These are phyloP conservation scores for Claviceps arundinis DNA, from an alignment of 2,329 filamentous ascomycete species.

Conservation along the genomic window DNA sequence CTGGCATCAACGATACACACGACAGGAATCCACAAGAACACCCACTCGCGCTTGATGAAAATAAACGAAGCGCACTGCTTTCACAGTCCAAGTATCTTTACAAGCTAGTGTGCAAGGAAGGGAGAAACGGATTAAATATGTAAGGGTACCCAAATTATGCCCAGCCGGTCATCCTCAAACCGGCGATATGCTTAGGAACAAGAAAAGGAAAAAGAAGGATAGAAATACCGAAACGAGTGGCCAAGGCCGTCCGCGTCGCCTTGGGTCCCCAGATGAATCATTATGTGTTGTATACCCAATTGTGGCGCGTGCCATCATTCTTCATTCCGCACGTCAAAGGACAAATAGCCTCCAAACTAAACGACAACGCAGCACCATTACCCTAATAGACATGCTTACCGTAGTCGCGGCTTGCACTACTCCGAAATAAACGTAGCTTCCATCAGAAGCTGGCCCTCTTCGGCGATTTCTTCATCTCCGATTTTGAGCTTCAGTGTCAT, in stretches of 20 bases:
- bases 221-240: slow-evolving; percentile 12
- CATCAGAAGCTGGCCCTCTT: slow-evolving; percentile 67
- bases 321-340: not conserved
- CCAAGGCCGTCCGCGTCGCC: slow-evolving; percentile 15
- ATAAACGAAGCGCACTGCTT: not conserved
- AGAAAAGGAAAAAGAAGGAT: not conserved
- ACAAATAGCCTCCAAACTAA: not conserved
- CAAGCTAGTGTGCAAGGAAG: not conserved
- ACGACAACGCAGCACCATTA: not conserved
- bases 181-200: slow-evolving; percentile 6
- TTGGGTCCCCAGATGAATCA: slow-evolving; percentile 6
- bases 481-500: slow-evolving; percentile 71
- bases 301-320: slow-evolving; percentile 6
- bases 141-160: slow-evolving; percentile 1
- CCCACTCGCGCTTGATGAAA: not conserved
- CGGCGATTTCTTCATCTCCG: slow-evolving; percentile 63
- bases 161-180: not conserved
- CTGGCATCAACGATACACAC: too few species aligned
- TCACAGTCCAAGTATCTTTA: not conserved
- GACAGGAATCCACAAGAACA: too few species aligned
- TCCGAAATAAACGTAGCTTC: slow-evolving; percentile 95
- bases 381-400: not conserved
- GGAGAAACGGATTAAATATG: slow-evolving; percentile 1
- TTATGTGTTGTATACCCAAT: slow-evolving; percentile 9
- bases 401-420: slow-evolving; percentile 12